phyloP scores from a whole-genome alignment of 352 stramenopile species.

The Phytophthora megakarya region DNA sequence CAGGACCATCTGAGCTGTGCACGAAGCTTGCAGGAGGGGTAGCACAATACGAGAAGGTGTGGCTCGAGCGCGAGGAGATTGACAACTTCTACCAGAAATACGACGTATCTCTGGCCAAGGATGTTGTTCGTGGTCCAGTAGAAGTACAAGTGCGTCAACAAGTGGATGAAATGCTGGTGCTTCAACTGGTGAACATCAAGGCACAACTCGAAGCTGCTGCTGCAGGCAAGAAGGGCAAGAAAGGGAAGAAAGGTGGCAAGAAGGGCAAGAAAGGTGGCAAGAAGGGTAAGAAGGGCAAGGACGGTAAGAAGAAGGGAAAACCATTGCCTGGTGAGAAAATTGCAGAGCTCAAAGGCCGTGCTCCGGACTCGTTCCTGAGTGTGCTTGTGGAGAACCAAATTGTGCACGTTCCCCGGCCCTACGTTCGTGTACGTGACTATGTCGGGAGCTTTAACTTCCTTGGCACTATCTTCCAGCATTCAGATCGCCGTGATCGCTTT shows the following conservation, averaged over 20 bases:
- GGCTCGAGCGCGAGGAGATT: conserved; percentile 87
- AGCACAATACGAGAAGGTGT: conserved; percentile 82
- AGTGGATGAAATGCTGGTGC: conserved; percentile 94
- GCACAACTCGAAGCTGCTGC: conserved; percentile 80
- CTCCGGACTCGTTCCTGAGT: conserved; percentile 90
- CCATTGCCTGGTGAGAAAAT: conserved; percentile 92
- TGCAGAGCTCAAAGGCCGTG: conserved; percentile 88
- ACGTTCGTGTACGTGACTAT: conserved; percentile 74
- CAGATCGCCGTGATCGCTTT: conserved; percentile 60
- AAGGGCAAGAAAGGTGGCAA: conserved; percentile 63
- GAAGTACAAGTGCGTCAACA: conserved; percentile 87
- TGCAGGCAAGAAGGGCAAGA: conserved; percentile 79
- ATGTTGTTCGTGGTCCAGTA: conserved; percentile 87
- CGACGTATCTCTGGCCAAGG: conserved; percentile 91
- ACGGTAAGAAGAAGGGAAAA: conserved; percentile 73
- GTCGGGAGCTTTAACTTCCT: conserved; percentile 94
- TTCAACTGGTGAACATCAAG: conserved; percentile 95
- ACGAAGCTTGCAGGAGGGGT: conserved; percentile 64
- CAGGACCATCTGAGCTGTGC: conserved; percentile 89
- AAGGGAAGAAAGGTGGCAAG: conserved; percentile 58
- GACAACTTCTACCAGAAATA: conserved; percentile 95
- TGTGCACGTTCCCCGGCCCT: conserved; percentile 60
- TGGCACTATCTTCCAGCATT: conserved; percentile 73
- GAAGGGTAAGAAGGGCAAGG: conserved; percentile 55
- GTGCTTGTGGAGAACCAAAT: conserved; percentile 90